Percentiles rank a stretch among this genome's conserved stretches.
Evolutionary conservation across 2,329 filamentous ascomycete genomes (phyloP).

Genomic region (Colletotrichum endophyticum): DNA sequence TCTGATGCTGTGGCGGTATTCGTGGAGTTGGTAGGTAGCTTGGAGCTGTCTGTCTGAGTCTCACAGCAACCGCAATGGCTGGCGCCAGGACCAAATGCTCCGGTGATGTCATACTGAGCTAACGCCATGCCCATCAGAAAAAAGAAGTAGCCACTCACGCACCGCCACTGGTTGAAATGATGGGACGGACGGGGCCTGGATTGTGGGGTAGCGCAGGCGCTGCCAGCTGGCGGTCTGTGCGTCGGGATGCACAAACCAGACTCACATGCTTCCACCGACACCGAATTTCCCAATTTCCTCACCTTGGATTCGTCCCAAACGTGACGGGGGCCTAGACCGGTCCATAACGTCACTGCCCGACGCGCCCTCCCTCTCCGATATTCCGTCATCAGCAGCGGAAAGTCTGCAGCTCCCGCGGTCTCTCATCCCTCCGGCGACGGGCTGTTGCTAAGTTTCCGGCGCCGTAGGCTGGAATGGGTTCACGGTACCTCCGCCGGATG

Average conservation of each 20-base stretch:
- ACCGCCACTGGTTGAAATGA: slow-evolving; percentile 6
- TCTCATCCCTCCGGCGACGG: background rate
- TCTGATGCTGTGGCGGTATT: background rate
- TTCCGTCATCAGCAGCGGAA: background rate
- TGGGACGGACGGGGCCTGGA: background rate
- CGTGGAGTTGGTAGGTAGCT: background rate
- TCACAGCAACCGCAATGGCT: background rate
- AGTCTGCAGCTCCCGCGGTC: background rate
- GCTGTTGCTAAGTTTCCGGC: background rate
- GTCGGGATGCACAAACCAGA: background rate
- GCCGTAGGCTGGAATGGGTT: background rate
- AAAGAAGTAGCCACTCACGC: background rate
- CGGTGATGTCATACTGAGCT: slow-evolving; percentile 25
- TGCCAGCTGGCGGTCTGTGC: slow-evolving; percentile 10
- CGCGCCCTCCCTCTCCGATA: background rate
- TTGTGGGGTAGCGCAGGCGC: background rate
- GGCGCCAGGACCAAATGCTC: slow-evolving; percentile 22
- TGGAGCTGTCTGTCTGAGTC: background rate
- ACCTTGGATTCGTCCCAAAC: background rate
- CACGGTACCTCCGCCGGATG: background rate
- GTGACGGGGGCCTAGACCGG: background rate
- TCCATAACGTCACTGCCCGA: slow-evolving; percentile 5
- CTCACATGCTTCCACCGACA: slow-evolving; percentile 4
- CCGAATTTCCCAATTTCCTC: background rate
- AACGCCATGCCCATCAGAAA: background rate